Evolutionary conservation across 2,329 filamentous ascomycete genomes (phyloP).

Genomic region (Talaromyces verruculosus): DNA sequence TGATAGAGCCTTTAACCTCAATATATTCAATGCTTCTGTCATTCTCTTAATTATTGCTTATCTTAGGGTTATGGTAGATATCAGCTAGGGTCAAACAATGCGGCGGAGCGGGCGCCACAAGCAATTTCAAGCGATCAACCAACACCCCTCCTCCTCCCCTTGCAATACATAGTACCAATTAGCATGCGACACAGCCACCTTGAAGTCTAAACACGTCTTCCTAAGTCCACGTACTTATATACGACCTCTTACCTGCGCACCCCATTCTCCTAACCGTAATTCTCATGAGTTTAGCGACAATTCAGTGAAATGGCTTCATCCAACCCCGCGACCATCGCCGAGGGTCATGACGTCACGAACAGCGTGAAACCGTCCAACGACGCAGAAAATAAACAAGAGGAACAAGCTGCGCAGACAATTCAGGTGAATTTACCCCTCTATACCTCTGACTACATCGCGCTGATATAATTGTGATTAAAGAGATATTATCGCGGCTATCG

Average conservation of each 20-base stretch:
- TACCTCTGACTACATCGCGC: neutral
- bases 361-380: neutral
- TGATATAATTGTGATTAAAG: neutral
- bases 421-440: neutral
- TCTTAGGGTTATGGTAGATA: neutral
- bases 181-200: constrained; percentile 1
- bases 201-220: neutral
- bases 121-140: constrained; percentile 3
- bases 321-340: neutral
- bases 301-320: neutral
- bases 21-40: neutral
- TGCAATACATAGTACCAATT: neutral
- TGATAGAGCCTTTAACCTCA: neutral
- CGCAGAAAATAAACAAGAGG: neutral
- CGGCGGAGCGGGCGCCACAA: neutral
- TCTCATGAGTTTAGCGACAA: too few species aligned
- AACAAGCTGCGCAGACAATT: constrained; percentile 12
- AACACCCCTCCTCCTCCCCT: neutral
- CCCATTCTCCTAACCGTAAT: too few species aligned
- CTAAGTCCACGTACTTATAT: neutral
- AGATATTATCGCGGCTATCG: constrained; percentile 23
- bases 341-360: constrained; percentile 16
- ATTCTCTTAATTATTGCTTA: neutral
- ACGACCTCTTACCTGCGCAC: neutral
- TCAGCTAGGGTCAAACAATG: neutral